A percentile compares a stretch with the other conserved stretches of the same genome.
These are phyloP conservation scores for Trichoderma simmonsii DNA, from an alignment of 2,329 filamentous ascomycete species.

Conservation along the genomic window DNA sequence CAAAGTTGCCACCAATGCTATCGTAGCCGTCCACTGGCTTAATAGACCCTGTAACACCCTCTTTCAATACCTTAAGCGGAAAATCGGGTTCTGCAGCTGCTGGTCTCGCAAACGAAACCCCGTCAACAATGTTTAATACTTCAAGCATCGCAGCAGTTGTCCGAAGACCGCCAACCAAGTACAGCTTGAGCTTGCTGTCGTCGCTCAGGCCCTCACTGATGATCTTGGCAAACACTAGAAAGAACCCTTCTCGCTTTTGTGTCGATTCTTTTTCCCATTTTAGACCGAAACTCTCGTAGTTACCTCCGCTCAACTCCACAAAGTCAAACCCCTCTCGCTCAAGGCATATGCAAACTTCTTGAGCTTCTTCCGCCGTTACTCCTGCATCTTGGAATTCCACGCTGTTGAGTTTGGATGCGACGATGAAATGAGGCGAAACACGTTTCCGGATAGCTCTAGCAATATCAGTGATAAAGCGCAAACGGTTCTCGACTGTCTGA, in stretches of 20 bases:
- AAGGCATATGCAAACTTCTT: neutral
- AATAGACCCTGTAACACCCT: neutral
- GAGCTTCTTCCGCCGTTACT: neutral
- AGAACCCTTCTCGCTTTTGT: neutral
- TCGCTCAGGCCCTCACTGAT: neutral
- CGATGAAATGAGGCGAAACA: neutral
- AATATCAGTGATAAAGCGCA: neutral
- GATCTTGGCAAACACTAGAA: neutral
- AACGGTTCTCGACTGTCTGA: neutral
- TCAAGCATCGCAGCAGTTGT: neutral
- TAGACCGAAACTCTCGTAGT: neutral
- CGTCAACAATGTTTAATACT: neutral
- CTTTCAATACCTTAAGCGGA: neutral
- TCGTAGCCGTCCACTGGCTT: neutral
- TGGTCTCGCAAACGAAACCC: neutral
- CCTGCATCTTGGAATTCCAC: neutral
- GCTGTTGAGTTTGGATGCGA: neutral
- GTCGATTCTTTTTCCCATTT: neutral
- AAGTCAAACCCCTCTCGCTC: neutral
- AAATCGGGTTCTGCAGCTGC: neutral
- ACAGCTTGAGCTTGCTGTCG: neutral
- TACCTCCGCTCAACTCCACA: neutral
- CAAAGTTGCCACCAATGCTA: too few relatives aligned
- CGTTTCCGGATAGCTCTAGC: neutral
- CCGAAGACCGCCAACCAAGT: neutral